Evolutionary conservation across 257 asterid species (phyloP).

Genomic region (Lithospermum erythrorhizon): DNA sequence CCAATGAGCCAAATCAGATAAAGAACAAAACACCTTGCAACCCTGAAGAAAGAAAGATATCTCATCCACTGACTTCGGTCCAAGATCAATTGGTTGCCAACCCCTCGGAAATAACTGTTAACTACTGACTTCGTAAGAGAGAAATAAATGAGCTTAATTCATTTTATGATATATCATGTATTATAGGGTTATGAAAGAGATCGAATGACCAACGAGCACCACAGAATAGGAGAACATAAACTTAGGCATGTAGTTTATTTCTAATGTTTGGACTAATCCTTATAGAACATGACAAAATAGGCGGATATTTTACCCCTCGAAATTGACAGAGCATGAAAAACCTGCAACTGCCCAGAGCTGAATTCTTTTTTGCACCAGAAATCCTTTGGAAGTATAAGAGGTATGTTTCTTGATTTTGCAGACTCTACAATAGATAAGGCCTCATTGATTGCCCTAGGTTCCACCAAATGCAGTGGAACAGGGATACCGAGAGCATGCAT

Average conservation of each 20-base stretch:
- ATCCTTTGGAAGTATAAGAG: slow-evolving; percentile 59
- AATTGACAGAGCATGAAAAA: slow-evolving; percentile 35
- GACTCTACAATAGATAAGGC: slow-evolving; percentile 43
- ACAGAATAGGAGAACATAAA: too few relatives aligned
- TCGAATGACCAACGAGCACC: too few relatives aligned
- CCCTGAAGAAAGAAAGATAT: slow-evolving; percentile 38
- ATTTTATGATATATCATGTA: background rate
- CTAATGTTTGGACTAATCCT: too few relatives aligned
- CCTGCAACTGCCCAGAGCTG: slow-evolving; percentile 26
- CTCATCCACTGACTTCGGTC: slow-evolving; percentile 66
- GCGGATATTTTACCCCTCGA: slow-evolving; percentile 41
- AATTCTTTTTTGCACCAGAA: slow-evolving; percentile 48
- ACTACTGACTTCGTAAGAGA: background rate
- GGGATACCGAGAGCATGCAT: slow-evolving; percentile 61
- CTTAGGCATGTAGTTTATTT: too few relatives aligned
- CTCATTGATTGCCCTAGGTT: slow-evolving; percentile 37
- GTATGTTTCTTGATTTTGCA: slow-evolving; percentile 52
- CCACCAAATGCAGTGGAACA: slow-evolving; percentile 54
- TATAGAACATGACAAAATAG: slow-evolving; percentile 3
- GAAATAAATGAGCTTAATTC: background rate
- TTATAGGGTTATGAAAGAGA: too few relatives aligned
- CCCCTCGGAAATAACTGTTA: slow-evolving; percentile 28
- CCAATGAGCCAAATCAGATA: background rate
- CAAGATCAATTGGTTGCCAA: slow-evolving; percentile 85
- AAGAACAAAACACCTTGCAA: slow-evolving; percentile 44